These are phyloP conservation scores for Cantharellus anzutake DNA, from an alignment of 768 basidiomycete genomes.

Conservation along the genomic window DNA sequence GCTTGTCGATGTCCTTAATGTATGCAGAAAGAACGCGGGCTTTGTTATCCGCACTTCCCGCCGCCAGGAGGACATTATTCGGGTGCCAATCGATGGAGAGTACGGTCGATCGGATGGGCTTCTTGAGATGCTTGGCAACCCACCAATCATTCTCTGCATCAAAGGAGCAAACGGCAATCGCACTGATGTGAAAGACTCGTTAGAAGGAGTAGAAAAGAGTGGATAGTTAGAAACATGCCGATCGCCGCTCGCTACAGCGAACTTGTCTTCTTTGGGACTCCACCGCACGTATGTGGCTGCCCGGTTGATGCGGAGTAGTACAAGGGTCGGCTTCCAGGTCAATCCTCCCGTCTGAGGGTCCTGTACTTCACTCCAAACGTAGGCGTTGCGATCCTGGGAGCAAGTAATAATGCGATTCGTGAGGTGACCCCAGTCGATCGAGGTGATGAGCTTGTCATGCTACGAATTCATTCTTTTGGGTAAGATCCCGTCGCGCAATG, in stretches of 20 bases:
- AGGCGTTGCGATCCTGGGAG: slow-evolving; percentile 97
- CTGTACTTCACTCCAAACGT: slow-evolving; percentile 81
- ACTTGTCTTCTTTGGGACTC: slow-evolving; percentile 97
- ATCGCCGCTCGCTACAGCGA: slow-evolving; percentile 93
- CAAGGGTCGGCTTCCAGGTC: slow-evolving; percentile 92
- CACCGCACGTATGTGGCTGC: slow-evolving; percentile 91
- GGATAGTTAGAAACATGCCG: slow-evolving; percentile 28
- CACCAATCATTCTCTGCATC: slow-evolving; percentile 99
- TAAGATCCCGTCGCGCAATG: not conserved
- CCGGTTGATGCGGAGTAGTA: slow-evolving; percentile 82
- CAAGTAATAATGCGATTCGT: slow-evolving; percentile 97
- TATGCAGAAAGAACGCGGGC: slow-evolving; percentile 95
- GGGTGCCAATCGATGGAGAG: slow-evolving; percentile 95
- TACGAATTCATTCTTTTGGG: slow-evolving; percentile 17
- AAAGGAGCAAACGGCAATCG: slow-evolving; percentile 92
- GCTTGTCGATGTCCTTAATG: slow-evolving; percentile 94
- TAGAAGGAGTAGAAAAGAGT: not conserved
- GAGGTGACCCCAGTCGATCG: slow-evolving; percentile 95
- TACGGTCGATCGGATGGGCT: slow-evolving; percentile 90
- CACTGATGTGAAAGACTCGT: slow-evolving; percentile 25
- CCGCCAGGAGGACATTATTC: slow-evolving; percentile 91
- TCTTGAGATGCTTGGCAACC: slow-evolving; percentile 94
- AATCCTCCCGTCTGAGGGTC: slow-evolving; percentile 52
- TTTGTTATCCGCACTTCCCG: slow-evolving; percentile 96
- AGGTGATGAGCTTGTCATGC: slow-evolving; percentile 97